These are phyloP conservation scores for Sporopachydermia cereana DNA, from an alignment of 1,139 yeast genomes.

Conservation along the genomic window DNA sequence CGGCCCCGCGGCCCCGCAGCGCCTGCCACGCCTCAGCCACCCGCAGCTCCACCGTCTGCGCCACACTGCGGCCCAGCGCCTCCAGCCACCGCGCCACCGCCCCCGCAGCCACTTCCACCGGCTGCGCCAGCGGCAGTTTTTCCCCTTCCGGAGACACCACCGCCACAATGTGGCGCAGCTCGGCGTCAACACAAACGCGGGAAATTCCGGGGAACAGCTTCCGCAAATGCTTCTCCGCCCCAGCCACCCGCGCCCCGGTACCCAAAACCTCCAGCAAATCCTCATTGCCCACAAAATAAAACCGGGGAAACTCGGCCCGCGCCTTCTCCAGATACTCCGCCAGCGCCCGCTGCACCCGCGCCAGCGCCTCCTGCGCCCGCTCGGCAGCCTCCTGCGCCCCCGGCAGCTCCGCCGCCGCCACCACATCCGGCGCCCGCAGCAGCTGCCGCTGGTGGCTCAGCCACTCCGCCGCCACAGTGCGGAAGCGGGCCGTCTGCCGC, in stretches of 20 bases:
- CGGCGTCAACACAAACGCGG: conserved; percentile 30
- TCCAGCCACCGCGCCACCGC: conserved; percentile 55
- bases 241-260: conserved; percentile 35
- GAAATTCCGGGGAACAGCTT: conserved; percentile 67
- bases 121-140: conserved; percentile 29
- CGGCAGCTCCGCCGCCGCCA: conserved; percentile 46
- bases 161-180: conserved; percentile 30
- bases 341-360: conserved; percentile 52
- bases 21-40: conserved; percentile 22
- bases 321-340: conserved; percentile 74
- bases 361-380: conserved; percentile 43
- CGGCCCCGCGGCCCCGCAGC: conserved; percentile 13
- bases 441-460: conserved; percentile 39
- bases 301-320: conserved; percentile 66
- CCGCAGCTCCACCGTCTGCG: conserved; percentile 32
- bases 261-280: conserved; percentile 81
- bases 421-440: conserved; percentile 37
- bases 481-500: conserved; percentile 57
- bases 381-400: conserved; percentile 39
- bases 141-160: conserved; percentile 61
- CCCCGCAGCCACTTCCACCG: conserved; percentile 34
- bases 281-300: conserved; percentile 84
- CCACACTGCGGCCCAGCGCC: conserved; percentile 44
- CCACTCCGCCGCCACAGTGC: conserved; percentile 52
- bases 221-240: conserved; percentile 48